A percentile compares a stretch with the other conserved stretches of the same genome.
Evolutionary conservation across 1,139 yeast species (phyloP).

Genomic region (Yamadazyma pseudoaaseri): DNA sequence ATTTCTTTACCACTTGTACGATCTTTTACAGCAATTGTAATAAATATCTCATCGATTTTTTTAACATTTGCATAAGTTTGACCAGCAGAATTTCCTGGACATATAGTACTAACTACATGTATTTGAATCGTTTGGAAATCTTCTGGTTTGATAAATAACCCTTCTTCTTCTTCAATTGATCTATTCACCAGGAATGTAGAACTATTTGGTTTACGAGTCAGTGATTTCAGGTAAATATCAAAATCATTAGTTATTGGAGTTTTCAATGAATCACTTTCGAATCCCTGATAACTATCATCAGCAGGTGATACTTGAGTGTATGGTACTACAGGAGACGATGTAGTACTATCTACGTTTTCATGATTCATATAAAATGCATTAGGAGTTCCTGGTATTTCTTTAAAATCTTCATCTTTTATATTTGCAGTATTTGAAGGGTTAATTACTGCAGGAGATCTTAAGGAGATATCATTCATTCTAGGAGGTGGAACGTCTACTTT

Average conservation of each 20-base stretch:
- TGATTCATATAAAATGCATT: conserved; percentile 15
- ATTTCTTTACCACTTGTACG: conserved; percentile 58
- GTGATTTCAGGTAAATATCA: too few relatives aligned
- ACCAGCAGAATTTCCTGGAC: conserved; percentile 16
- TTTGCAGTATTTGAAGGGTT: too few relatives aligned
- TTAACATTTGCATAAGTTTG: conserved; percentile 25
- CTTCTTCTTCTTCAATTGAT: conserved; percentile 11
- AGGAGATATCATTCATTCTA: conserved; percentile 1
- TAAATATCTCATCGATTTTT: conserved; percentile 53
- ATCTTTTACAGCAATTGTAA: conserved; percentile 63
- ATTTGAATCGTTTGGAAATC: conserved; percentile 64
- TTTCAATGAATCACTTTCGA: conserved; percentile 9
- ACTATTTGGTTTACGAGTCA: too few relatives aligned
- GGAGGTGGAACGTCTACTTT: conserved; percentile 10
- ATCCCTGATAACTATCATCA: conserved; percentile 9
- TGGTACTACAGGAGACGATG: conserved; percentile 9
- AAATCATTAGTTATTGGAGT: conserved; percentile 11
- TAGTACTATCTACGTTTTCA: background rate
- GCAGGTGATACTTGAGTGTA: conserved; percentile 14
- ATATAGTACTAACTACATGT: conserved; percentile 55
- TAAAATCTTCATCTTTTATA: too few relatives aligned
- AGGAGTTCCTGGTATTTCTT: conserved; percentile 18
- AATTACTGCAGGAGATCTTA: conserved; percentile 18
- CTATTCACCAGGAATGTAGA: conserved; percentile 9
- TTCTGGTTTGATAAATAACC: conserved; percentile 61